These are phyloP conservation scores for Tolypocladium sp. DNA, from an alignment of 2,329 filamentous ascomycete species.

Conservation along the genomic window DNA sequence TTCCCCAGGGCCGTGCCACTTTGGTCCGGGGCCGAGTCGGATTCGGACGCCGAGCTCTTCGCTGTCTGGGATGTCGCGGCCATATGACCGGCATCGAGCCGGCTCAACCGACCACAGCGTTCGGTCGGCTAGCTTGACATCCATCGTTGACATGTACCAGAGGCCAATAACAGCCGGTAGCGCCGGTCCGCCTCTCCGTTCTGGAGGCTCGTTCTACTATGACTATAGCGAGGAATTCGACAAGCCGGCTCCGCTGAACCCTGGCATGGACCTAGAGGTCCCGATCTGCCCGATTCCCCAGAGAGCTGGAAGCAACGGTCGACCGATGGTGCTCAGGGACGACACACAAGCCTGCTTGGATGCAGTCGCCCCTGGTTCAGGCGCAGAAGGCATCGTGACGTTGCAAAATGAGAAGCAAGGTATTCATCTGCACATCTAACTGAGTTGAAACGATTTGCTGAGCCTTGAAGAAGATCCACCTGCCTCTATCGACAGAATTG, in stretches of 20 bases:
- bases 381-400: neutral
- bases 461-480: neutral
- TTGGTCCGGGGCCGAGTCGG: slow-evolving; percentile 10
- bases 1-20: slow-evolving; percentile 15
- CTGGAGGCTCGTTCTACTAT: slow-evolving; percentile 34
- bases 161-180: slow-evolving; percentile 15
- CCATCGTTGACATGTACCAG: slow-evolving; percentile 39
- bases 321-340: slow-evolving; percentile 16
- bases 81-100: slow-evolving; percentile 21
- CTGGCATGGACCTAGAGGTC: slow-evolving; percentile 5
- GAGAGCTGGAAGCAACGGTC: slow-evolving; percentile 12
- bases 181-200: slow-evolving; percentile 16
- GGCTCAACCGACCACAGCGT: slow-evolving; percentile 26
- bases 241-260: slow-evolving; percentile 12
- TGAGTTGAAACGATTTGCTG: neutral
- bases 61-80: slow-evolving; percentile 14
- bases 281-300: slow-evolving; percentile 22
- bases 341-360: slow-evolving; percentile 8
- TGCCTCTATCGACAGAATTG: neutral
- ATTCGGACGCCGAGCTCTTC: slow-evolving; percentile 28
- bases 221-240: slow-evolving; percentile 46
- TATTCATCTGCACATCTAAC: neutral
- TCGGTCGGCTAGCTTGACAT: slow-evolving; percentile 39
- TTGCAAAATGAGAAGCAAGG: neutral
- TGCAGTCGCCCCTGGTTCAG: neutral